Percentiles rank a stretch among this genome's conserved stretches.
These are phyloP conservation scores for Boletus sp. DNA, from an alignment of 1,284 basidiomycete species.

Conservation along the genomic window DNA sequence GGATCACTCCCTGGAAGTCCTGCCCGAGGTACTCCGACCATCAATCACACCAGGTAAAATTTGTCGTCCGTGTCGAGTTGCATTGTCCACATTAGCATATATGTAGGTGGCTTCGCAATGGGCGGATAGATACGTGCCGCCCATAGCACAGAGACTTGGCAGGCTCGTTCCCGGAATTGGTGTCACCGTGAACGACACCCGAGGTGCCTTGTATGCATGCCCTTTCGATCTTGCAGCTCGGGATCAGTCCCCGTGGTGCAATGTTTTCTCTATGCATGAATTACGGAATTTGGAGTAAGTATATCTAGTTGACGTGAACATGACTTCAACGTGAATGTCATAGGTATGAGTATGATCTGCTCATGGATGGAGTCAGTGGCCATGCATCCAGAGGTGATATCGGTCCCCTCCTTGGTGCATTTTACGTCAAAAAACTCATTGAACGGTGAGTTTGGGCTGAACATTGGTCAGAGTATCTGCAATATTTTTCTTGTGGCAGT, in stretches of 20 bases:
- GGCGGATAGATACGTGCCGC: slow-evolving; percentile 40
- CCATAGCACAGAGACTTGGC: slow-evolving; percentile 39
- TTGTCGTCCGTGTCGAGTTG: background rate
- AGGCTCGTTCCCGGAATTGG: slow-evolving; percentile 33
- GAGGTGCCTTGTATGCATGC: slow-evolving; percentile 46
- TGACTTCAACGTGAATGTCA: background rate
- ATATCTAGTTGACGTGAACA: background rate
- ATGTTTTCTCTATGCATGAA: slow-evolving; percentile 37
- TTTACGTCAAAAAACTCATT: slow-evolving; percentile 44
- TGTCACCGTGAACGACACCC: slow-evolving; percentile 33
- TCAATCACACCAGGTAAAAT: background rate
- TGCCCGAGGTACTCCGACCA: slow-evolving; percentile 6
- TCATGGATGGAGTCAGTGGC: slow-evolving; percentile 41
- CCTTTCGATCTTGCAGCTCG: slow-evolving; percentile 43
- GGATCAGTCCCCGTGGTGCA: slow-evolving; percentile 40
- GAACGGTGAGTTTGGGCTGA: slow-evolving; percentile 31
- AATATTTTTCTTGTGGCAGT: slow-evolving; percentile 17
- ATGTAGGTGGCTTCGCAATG: slow-evolving; percentile 33
- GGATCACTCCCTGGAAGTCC: slow-evolving; percentile 20
- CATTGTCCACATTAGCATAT: background rate
- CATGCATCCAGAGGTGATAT: slow-evolving; percentile 35
- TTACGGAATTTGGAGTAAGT: slow-evolving; percentile 40
- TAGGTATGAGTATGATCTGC: slow-evolving; percentile 41
- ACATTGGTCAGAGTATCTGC: background rate
- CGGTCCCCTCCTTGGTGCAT: slow-evolving; percentile 39